Base-by-base conservation (phyloP, 192 early-diverging fungal genomes). In the Radiomyces spectabilis region DNA sequence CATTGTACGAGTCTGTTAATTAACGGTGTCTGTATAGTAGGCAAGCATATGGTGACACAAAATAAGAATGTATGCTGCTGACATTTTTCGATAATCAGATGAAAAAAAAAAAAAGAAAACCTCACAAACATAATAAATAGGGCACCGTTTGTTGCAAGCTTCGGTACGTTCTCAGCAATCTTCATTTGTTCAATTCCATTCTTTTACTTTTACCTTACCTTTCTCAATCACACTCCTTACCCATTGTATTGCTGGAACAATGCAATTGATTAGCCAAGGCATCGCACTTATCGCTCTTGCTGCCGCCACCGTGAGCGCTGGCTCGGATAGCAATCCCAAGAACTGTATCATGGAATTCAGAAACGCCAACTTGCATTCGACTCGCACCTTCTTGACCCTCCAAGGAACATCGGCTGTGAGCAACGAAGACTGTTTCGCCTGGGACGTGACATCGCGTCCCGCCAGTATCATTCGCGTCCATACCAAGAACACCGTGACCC, bases 1-100 rank as follows among this genome's bases (percentile, higher is more conserved):
- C 24, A n/a, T n/a, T n/a, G n/a, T n/a, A n/a, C n/a, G n/a, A n/a
- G n/a, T n/a, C n/a, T n/a, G n/a, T n/a, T n/a, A n/a, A n/a, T n/a
- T n/a, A n/a, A n/a, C n/a, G n/a, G n/a, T n/a, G n/a, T n/a, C n/a
- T n/a, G n/a, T n/a, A n/a, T n/a, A n/a, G n/a, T n/a, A n/a, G n/a
- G n/a, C n/a, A n/a, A n/a, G n/a, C n/a, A n/a, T n/a, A n/a, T n/a
- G 10, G 34, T 41, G 29, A 51, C 57, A 21, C 57, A 55, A 55
- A 33, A 44, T 43, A 51, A 52, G 66, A 73, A 84, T 57, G 64
- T 47, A 75, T 52, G 68, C 51, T 57, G 73, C 74, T 41, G 79
- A 81, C 34, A 61, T 79, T 18, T 19, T 44, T 31, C 30, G 32
- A 4, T 41, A 55, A 42, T 55, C 25, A 55, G 45, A 52, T 27